Evolutionary conservation across 208 protist genomes (phyloP).

Genomic region (Herpetomonas samuelpessoai): DNA sequence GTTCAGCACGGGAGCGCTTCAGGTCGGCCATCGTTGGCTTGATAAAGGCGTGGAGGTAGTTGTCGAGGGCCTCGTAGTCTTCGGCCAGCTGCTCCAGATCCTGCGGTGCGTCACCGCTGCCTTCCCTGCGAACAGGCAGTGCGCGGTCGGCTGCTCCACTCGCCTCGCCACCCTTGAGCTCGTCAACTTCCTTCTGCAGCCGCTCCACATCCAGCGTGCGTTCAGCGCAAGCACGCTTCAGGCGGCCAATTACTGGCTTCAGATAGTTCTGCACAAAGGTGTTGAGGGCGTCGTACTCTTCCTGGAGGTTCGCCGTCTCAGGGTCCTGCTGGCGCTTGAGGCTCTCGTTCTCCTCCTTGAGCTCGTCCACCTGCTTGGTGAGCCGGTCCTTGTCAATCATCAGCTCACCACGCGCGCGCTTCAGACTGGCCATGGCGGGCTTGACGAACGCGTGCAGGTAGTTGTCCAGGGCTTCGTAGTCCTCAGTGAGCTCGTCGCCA

Average conservation of each 20-base stretch:
- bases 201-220: too few relatives aligned
- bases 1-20: too few relatives aligned
- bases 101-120: background rate
- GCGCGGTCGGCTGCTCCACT: too few relatives aligned
- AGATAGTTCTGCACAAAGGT: slow-evolving; percentile 14
- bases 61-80: background rate
- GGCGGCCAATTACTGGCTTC: slow-evolving; percentile 12
- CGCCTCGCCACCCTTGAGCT: too few relatives aligned
- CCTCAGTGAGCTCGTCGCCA: background rate
- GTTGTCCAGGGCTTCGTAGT: background rate
- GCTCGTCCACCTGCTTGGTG: slow-evolving; percentile 1
- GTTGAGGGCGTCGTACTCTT: slow-evolving; percentile 19
- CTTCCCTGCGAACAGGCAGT: background rate
- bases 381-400: slow-evolving; percentile 13
- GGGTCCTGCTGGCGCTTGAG: background rate
- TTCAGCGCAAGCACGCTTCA: slow-evolving; percentile 12
- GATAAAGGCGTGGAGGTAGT: too few relatives aligned
- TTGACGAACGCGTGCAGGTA: too few relatives aligned
- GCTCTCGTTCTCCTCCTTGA: slow-evolving; percentile 7
- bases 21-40: too few relatives aligned
- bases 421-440: too few relatives aligned
- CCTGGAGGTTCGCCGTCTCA: slow-evolving; percentile 4
- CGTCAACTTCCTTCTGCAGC: slow-evolving; percentile 4
- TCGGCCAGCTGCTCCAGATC: background rate
- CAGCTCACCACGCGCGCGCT: slow-evolving; percentile 18